Base-by-base conservation (phyloP, 805 yeast species). In the Suhomyces vadensis region DNA sequence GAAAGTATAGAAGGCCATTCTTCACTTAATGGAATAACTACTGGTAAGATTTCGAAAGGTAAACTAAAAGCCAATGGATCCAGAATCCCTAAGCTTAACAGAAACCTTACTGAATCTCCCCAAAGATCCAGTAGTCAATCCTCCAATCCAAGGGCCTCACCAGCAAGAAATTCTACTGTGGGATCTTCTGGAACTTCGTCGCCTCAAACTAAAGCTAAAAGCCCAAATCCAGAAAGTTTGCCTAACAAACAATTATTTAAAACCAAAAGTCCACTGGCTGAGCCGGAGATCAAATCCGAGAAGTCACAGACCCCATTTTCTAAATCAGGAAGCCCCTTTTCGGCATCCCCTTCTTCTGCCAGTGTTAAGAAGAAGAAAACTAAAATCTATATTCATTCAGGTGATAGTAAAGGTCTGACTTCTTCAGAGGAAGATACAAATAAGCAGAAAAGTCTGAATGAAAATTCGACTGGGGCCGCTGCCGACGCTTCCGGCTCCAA, bases 371-470 rank as follows among this genome's bases (percentile, higher is more conserved):
- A 58, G 51, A 59, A 56, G 40, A 63, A 61, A 52, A 45, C 55
- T 5, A 62, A 60, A 42, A 56, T 62, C 17, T 64, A 64, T 50
- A 58, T 64, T 17, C 69, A 63, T 26, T 43, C 55, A 3, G 48
- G 42, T 2, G 45, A 39, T 22, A 47, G 52, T 14, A 39, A 31
- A 19, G 33, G 51, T 41, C 46, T 14, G 49, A 47, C 29, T 22
- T 45, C 47, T 3, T 27, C 47, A 38, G 47, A 22, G 16, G 22
- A 49, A n/a, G 46, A 44, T 11, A 29, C 23, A 8, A 35, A 21
- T 31, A 31, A n/a, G 20, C 37, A 41, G 11, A 35, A 20, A 7
- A 42, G 20, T 27, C n/a, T n/a, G n/a, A n/a, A n/a, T 3, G 36
- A 35, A 6, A 22, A 37, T 21, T 24, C 21, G 19, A 39, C 31